Evolutionary conservation across 2,329 filamentous ascomycete genomes (phyloP), one percentile per base, ranked within the genome.

Genomic region (Aureobasidium sp.): DNA sequence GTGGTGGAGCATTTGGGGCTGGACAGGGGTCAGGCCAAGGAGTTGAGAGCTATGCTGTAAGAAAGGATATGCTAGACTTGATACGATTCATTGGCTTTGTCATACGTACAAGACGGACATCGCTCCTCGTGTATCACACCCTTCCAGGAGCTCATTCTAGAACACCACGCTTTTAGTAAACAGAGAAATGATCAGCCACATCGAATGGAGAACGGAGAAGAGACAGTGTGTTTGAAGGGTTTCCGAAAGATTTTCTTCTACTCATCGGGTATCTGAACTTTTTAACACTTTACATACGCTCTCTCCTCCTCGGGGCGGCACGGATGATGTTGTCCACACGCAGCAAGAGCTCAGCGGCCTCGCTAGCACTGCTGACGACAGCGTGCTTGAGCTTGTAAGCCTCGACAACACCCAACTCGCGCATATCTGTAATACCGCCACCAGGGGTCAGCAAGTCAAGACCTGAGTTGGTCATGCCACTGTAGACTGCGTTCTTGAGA

Each of bases 321-420:
- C 93, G 87, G 74, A 99, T 97, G 75, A 99, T 99, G 76, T 97
- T 94, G 78, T 99, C 94, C 58, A 99, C 94, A 73, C 94, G 85
- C 67, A 99, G 81, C 66, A 99, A 83, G 67, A 97, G 91, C 84
- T 99, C 94, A 67, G 94, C 92, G 65, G 94, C 94, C 78, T 99
- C 94, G 63, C 91, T 95, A 24, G 94, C 94, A 64, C 91, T 96
- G 59, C 89, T 95, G 57, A 99, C 94, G 60, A 99, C 94, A n/a
- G 94, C 94, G 74, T 86, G 88, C 85, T 99, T 99, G 74, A 99
- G 79, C 82, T 99, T 99, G 82, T 97, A 97, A 76, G 91, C 96
- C 79, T 99, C 94, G 68, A 99, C 88, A 31, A 99, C 92, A 48
- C 94, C 94, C 52, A 96, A 74, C 70, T 99, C 91, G 60, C 93